Evolutionary conservation across 2,329 filamentous ascomycete species (phyloP).

Genomic region (Monosporascus sp.): DNA sequence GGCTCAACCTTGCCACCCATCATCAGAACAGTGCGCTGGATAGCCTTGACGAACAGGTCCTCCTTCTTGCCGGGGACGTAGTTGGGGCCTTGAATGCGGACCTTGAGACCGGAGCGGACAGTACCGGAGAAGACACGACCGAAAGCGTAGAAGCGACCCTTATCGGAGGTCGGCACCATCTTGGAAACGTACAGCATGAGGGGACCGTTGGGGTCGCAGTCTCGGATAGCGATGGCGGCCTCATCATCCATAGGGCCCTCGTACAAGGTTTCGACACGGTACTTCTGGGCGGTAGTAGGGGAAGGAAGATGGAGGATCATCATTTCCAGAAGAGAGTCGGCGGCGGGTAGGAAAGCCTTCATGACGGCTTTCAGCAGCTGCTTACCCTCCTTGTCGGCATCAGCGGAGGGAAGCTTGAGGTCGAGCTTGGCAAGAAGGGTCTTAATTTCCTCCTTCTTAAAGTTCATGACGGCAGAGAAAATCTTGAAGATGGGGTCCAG

Average conservation of each 20-base stretch:
- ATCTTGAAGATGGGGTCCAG: slow-evolving; percentile 99
- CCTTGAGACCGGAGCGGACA: slow-evolving; percentile 95
- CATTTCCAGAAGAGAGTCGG: slow-evolving; percentile 98
- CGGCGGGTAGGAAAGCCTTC: slow-evolving; percentile 97
- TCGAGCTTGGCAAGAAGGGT: slow-evolving; percentile 86
- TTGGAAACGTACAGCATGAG: slow-evolving; percentile 99
- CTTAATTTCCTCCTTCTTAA: slow-evolving; percentile 89
- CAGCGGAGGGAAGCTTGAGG: slow-evolving; percentile 82
- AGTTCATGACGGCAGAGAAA: slow-evolving; percentile 94
- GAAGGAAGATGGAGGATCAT: slow-evolving; percentile 99
- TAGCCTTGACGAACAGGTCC: slow-evolving; percentile 97
- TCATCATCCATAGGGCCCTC: slow-evolving; percentile 94
- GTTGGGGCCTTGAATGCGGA: slow-evolving; percentile 99
- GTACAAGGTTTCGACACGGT: slow-evolving; percentile 98
- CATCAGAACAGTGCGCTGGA: slow-evolving; percentile 99
- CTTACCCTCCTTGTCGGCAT: slow-evolving; percentile 96
- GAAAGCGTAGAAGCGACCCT: slow-evolving; percentile 99
- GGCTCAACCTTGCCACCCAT: slow-evolving; percentile 99
- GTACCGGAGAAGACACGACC: slow-evolving; percentile 99
- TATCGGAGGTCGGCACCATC: slow-evolving; percentile 99
- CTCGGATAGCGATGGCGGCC: slow-evolving; percentile 91
- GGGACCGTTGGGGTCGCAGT: slow-evolving; percentile 95
- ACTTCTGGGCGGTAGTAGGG: slow-evolving; percentile 89
- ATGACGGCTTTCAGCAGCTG: slow-evolving; percentile 95
- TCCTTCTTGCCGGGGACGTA: slow-evolving; percentile 98